These are phyloP conservation scores for Claviceps arundinis DNA, from an alignment of 2,329 filamentous ascomycete genomes.

Conservation along the genomic window DNA sequence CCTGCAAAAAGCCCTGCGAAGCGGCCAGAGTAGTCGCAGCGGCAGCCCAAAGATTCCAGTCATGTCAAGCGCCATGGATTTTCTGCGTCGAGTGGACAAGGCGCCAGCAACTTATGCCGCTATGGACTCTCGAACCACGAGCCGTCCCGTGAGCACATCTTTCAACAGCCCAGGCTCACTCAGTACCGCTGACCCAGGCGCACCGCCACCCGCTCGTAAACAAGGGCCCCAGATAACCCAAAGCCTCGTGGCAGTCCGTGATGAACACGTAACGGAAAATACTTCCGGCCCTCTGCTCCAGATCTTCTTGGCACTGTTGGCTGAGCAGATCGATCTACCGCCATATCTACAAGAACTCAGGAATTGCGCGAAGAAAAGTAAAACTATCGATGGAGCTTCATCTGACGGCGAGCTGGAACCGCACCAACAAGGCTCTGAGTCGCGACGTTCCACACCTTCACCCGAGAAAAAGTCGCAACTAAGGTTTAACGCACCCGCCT, in stretches of 20 bases:
- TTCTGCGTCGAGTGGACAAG: slow-evolving; percentile 2
- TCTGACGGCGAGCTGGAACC: not conserved
- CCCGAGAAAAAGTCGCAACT: not conserved
- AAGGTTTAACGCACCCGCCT: not conserved
- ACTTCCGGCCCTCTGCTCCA: slow-evolving; percentile 1
- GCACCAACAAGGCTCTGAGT: not conserved
- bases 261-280: not conserved
- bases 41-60: not conserved
- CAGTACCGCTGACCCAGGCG: not conserved
- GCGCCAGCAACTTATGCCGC: not conserved
- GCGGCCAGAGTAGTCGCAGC: slow-evolving; percentile 1
- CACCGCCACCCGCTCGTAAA: not conserved
- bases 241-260: not conserved
- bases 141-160: not conserved
- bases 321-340: not conserved
- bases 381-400: not conserved
- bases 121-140: not conserved
- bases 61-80: slow-evolving; percentile 3
- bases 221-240: not conserved
- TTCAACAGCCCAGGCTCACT: not conserved
- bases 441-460: not conserved
- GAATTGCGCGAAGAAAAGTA: not conserved
- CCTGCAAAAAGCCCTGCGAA: not conserved
- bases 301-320: slow-evolving; percentile 1
- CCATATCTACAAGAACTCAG: not conserved